These are phyloP conservation scores for Capronia americana DNA, from an alignment of 2,329 filamentous ascomycete species.

Conservation along the genomic window DNA sequence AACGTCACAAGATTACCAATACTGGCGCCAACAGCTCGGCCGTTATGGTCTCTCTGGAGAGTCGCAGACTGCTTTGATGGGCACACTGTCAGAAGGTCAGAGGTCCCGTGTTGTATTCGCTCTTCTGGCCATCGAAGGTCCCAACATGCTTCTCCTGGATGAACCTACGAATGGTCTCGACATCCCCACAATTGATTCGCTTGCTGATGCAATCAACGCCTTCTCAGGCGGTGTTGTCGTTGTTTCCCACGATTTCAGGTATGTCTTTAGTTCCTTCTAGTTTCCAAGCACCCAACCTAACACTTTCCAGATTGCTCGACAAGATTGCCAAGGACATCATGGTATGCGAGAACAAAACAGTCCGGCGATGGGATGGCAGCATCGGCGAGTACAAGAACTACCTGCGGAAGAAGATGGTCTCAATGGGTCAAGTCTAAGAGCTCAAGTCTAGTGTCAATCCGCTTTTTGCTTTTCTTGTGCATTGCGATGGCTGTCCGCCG, in stretches of 20 bases:
- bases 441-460: not conserved
- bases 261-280: conserved; percentile 42
- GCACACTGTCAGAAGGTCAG: conserved; percentile 95
- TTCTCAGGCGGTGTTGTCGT: conserved; percentile 97
- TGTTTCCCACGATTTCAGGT: conserved; percentile 99
- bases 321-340: conserved; percentile 99
- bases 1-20: conserved; percentile 97
- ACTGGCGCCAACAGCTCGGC: conserved; percentile 97
- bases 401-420: conserved; percentile 98
- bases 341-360: conserved; percentile 97
- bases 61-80: conserved; percentile 95
- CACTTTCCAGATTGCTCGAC: conserved; percentile 77
- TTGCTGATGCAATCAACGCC: conserved; percentile 96
- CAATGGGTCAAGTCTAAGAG: conserved; percentile 77
- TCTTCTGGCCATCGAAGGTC: conserved; percentile 88
- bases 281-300: conserved; percentile 27
- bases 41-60: conserved; percentile 93
- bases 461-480: not conserved
- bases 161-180: conserved; percentile 99
- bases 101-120: conserved; percentile 99
- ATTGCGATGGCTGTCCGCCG: not conserved
- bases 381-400: conserved; percentile 98
- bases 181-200: conserved; percentile 96
- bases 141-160: conserved; percentile 97
- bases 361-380: conserved; percentile 82